Evolutionary conservation across 495 filamentous ascomycete species (phyloP), one percentile per base, ranked within the genome.

Genomic region (Ascobolus immersus): DNA sequence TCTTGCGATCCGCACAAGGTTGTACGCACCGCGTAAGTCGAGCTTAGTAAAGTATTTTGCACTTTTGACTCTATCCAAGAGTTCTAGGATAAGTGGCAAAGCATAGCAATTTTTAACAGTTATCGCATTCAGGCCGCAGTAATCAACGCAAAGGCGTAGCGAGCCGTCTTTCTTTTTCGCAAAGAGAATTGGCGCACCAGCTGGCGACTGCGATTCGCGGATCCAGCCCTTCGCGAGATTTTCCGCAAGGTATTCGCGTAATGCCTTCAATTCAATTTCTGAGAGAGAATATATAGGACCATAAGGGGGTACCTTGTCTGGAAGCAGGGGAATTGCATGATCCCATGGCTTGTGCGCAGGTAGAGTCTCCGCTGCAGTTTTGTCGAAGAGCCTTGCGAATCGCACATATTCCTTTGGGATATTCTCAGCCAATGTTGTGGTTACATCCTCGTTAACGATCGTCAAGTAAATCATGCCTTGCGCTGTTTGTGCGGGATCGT

Each of bases 1-100:
- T 17, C 12, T 18, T 12, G 39, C 31, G 13, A 42, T 39, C 5
- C 36, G 17, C 10, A 42, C 25, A 23, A 15, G 23, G 36, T 42
- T 21, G 27, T 34, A 42, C 8, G 15, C 37, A 23, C 17, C 28
- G 10, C 17, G 12, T n/a, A 41, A 17, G 19, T 41, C 35, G 5
- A 41, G 17, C 18, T 39, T 35, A 4, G 36, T 39, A 28, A 40
- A 39, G 10, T 22, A 33, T 24, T 39, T 39, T 18, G 36, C 36
- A 25, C 28, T 27, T 7, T 17, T 11, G 11, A 42, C 19, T 24
- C 36, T 2, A 18, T 38, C 21, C 20, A 11, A 6, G 11, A 23
- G 10, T 14, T 34, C 7, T 7, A 17, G n/a, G 6, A 34, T 34
- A 11, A 34, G 19, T 34, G 21, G 17, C 21, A 34, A 34, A 23